Evolutionary conservation across 164 flowering plant genomes (phyloP), one percentile per base, ranked within the genome.

Genomic region (Piper longum): DNA sequence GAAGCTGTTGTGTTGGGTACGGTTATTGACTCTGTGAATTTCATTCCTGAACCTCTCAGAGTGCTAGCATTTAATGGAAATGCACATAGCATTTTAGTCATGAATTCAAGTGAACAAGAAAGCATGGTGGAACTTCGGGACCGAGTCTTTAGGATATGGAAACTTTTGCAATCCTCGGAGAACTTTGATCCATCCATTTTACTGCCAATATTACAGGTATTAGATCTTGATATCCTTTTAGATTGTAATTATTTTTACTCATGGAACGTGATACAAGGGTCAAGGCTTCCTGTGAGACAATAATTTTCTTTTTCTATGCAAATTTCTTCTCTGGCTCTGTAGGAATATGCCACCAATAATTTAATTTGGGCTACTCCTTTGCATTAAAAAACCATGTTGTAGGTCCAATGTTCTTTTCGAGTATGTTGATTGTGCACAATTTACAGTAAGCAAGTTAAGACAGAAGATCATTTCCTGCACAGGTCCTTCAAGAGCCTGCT

Each of bases 401-500:
- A 0, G 36, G 36, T 26, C 36, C 36, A 26, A 26, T 2, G 36
- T 26, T 26, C 2, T 26, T 26, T 26, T 26, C 36, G 36, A 2
- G 1, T 26, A 26, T 26, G 36, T 26, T 26, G 36, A 26, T 26
- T 26, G 36, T 26, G 36, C 36, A 26, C 36, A 26, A 26, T 26
- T 26, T 26, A 26, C 36, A 26, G 36, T 26, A 26, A 26, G 36
- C 36, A 26, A 26, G 1, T 26, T 26, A 26, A 26, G 36, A 56
- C 39, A 16, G 19, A 4, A 17, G 7, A 17, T 4, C 17, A 9
- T 16, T 56, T 17, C 17, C 39, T 56, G 6, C 59, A 16, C 87
- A 92, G 98, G 89, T 85, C 64, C 87, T 92, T 71, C 93, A 86
- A 78, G 88, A 87, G 69, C 91, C 85, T 5, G 89, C 85, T 72